Base-by-base conservation (phyloP, 2,329 filamentous ascomycete genomes). In the Dactylellina drechsleri region DNA sequence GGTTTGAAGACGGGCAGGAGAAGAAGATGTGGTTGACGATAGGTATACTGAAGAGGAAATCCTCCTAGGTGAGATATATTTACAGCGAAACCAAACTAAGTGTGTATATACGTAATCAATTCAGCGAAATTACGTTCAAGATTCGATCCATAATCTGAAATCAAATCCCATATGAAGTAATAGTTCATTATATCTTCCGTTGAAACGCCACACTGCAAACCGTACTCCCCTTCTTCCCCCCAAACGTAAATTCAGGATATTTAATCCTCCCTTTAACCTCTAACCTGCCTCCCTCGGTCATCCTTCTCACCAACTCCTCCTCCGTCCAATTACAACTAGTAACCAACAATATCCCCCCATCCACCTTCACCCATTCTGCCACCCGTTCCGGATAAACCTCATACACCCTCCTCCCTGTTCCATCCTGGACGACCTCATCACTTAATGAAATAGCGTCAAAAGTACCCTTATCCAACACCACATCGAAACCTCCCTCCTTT, bases 271-370 rank as follows among this genome's bases (percentile, higher is more conserved):
- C 89, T 64, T 87, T 89, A 67, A 89, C 87, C 75, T 84, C 84
- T 78, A 71, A 59, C 41, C 76, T 78, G 56, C 77, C 78, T 28
- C 77, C 76, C 18, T 73, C 82, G 1, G 86, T 88, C 81, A 98
- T 95, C 93, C 94, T 98, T 15, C 83, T 83, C 74, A 86, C 84
- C 79, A 99, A 83, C 84, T 99, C 95, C 47, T 89, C 87, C 83
- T 95, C 93, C 0, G 94, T 98, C 95, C 95, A 99, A 83, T 99
- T 99, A 82, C 95, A 99, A 82, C 93, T 97, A 65, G 95, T 98
- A 64, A 99, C 88, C 73, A 97, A 82, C 79, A 98, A 87, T 23
- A 92, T 84, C 0, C 92, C 92, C 0, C 89, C 90, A 31, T 66
- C 76, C 0, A 83, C 83, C 78, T 87, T 88, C 60, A 98, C 86